A percentile compares a stretch with the other conserved stretches of the same genome.
phyloP scores from a whole-genome alignment of 2,329 filamentous ascomycete species.

The Rosellinia necatrix region DNA sequence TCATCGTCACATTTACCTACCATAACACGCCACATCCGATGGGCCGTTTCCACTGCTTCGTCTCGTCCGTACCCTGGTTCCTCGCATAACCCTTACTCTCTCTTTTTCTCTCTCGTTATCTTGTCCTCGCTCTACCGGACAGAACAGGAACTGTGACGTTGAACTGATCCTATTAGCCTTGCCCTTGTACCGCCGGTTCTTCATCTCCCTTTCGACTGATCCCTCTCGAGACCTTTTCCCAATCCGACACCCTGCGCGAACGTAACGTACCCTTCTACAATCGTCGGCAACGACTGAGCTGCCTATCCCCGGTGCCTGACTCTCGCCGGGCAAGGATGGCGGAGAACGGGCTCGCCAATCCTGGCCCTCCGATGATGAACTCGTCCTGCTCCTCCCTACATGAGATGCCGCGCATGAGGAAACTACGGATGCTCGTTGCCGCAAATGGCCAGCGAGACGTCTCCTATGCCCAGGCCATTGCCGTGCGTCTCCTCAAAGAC shows the following conservation, averaged over 20 bases:
- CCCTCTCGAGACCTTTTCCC: not conserved
- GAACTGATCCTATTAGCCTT: slow-evolving; percentile 15
- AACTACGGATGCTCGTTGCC: slow-evolving; percentile 66
- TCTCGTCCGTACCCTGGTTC: not conserved
- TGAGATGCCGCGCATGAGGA: slow-evolving; percentile 48
- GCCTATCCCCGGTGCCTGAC: no score
- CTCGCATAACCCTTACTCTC: not conserved
- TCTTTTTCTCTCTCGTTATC: not conserved
- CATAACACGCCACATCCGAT: not conserved
- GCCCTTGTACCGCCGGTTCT: not conserved
- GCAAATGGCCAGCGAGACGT: slow-evolving; percentile 68
- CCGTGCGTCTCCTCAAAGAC: slow-evolving; percentile 69
- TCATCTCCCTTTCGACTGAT: not conserved
- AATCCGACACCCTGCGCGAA: slow-evolving; percentile 6
- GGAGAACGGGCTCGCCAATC: slow-evolving; percentile 4
- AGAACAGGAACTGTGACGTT: slow-evolving; percentile 10
- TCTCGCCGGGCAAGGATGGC: no score
- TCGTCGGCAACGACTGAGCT: no score
- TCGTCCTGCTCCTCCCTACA: slow-evolving; percentile 43
- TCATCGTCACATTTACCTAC: slow-evolving; percentile 27
- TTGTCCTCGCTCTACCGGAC: slow-evolving; percentile 9
- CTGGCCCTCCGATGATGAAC: slow-evolving; percentile 27
- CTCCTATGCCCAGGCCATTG: slow-evolving; percentile 67
- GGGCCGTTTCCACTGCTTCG: not conserved
- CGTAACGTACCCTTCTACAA: not conserved